Evolutionary conservation across 2,329 filamentous ascomycete genomes (phyloP), one percentile per base, ranked within the genome.

Genomic region (Alternaria longipes): DNA sequence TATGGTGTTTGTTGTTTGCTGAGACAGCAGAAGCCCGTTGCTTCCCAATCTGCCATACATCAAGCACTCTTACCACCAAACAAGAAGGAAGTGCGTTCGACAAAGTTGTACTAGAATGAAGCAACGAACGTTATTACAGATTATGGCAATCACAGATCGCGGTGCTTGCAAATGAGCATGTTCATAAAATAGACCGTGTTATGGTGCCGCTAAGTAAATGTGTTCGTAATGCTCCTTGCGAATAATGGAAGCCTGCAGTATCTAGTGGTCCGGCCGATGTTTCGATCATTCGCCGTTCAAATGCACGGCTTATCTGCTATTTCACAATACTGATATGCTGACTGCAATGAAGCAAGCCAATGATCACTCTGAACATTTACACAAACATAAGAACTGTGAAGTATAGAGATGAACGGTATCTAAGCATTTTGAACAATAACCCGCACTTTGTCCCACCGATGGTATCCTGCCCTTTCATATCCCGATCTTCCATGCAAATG

Each of bases 401-500:
- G 20, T 47, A 59, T 50, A 20, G 42, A 46, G 41, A 26, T 42
- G n/a, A 55, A 53, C 38, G 36, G 22, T 60, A 63, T 56, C 45
- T 53, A 53, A 56, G 52, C 40, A 50, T 32, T 20, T 36, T 32
- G 22, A 60, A 50, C 18, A 32, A 54, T 34, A 47, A 54, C 44
- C 34, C 49, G 22, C 53, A 56, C 53, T 53, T 54, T 47, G 54
- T 47, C 20, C 44, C 49, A 42, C 50, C 44, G 14, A 52, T 63
- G 57, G 60, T 63, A 63, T 63, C 57, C 60, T 63, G 26, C 26
- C 42, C 60, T 47, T 52, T 32, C 59, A 38, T 58, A 26, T 53
- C 38, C 57, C 57, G 49, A 56, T 60, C 60, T 50, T 54, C 63
- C 63, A 60, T 65, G 63, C 63, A 65, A 65, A 65, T 65, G 63